Evolutionary conservation across 306 rosid species (phyloP).

Genomic region (Geum urbanum): DNA sequence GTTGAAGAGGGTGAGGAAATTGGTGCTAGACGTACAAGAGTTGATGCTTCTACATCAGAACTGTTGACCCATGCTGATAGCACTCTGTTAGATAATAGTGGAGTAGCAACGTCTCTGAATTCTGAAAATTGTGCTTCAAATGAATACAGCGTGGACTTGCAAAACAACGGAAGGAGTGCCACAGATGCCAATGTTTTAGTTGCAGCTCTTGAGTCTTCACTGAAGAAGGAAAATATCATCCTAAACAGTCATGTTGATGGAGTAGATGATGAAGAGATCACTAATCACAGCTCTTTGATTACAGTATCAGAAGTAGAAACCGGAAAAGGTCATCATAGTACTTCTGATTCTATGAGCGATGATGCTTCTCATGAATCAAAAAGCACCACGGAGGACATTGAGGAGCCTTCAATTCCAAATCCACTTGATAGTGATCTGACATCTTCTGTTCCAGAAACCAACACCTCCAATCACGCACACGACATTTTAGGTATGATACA

Average conservation of each 20-base stretch:
- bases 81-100: constrained; percentile 33
- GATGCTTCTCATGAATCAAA: constrained; percentile 41
- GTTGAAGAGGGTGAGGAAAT: constrained; percentile 44
- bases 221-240: constrained; percentile 37
- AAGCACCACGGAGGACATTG: constrained; percentile 32
- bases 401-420: constrained; percentile 36
- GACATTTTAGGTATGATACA: constrained; percentile 51
- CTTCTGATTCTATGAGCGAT: constrained; percentile 30
- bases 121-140: constrained; percentile 27
- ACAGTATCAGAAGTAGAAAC: constrained; percentile 44
- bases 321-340: constrained; percentile 24
- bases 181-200: constrained; percentile 37
- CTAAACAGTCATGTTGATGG: constrained; percentile 25
- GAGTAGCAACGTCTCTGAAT: constrained; percentile 28
- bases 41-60: constrained; percentile 44
- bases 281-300: constrained; percentile 34
- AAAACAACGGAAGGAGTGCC: constrained; percentile 27
- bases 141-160: constrained; percentile 38
- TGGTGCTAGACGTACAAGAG: constrained; percentile 25
- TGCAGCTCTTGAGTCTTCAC: constrained; percentile 36
- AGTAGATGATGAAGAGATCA: constrained; percentile 31
- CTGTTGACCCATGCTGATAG: constrained; percentile 21
- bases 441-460: constrained; percentile 41
- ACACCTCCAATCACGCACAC: constrained; percentile 34
- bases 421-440: constrained; percentile 39